These are phyloP conservation scores for Nidularia pulvinata DNA, from an alignment of 768 basidiomycete genomes.

Conservation along the genomic window DNA sequence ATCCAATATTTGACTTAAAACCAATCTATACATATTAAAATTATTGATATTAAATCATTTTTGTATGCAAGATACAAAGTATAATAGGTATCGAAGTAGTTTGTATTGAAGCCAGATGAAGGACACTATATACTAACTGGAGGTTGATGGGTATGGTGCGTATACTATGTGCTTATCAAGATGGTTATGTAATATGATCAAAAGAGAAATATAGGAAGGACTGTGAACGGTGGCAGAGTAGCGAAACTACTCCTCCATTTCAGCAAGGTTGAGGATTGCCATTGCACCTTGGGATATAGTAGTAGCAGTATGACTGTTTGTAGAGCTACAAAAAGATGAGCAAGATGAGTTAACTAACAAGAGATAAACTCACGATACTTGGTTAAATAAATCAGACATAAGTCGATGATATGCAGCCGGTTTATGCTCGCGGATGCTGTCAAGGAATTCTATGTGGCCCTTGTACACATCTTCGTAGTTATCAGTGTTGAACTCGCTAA, in stretches of 20 bases:
- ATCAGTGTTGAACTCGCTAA: constrained; percentile 3
- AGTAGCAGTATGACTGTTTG: not conserved
- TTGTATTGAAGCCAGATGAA: too few species aligned
- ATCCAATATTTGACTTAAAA: too few species aligned
- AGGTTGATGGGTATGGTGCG: too few species aligned
- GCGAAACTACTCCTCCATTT: not conserved
- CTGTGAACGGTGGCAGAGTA: too few species aligned
- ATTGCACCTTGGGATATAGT: not conserved
- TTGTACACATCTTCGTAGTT: constrained; percentile 2
- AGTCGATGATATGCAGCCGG: constrained; percentile 1
- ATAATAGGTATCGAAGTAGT: too few species aligned
- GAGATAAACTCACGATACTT: constrained; percentile 1
- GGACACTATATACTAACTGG: too few species aligned
- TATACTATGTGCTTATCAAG: too few species aligned
- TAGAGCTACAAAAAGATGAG: not conserved
- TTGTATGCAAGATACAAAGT: too few species aligned
- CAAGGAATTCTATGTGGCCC: constrained; percentile 2
- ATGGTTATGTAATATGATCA: too few species aligned
- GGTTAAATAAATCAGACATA: constrained; percentile 3
- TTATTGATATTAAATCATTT: too few species aligned
- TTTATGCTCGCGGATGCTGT: not conserved
- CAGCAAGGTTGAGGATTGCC: not conserved
- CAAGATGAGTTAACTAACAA: not conserved
- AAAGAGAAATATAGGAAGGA: too few species aligned
- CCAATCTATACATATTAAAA: too few species aligned